A percentile compares a stretch with the other conserved stretches of the same genome.
Evolutionary conservation across 192 early-diverging fungal genomes (phyloP).

Genomic region (Dispira parvispora): DNA sequence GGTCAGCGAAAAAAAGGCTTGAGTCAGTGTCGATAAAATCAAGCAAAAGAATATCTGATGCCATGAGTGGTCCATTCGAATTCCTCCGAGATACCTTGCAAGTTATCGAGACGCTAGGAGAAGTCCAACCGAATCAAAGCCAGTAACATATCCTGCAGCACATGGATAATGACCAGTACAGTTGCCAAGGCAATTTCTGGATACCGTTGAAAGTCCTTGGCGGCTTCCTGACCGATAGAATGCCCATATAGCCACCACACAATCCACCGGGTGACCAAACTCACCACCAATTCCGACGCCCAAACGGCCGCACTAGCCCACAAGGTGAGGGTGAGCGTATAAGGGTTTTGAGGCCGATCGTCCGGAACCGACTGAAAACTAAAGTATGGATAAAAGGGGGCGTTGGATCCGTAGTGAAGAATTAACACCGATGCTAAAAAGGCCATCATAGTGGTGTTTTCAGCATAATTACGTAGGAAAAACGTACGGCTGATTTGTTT

Average conservation of each 20-base stretch:
- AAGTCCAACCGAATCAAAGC: slow-evolving; percentile 42
- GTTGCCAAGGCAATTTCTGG: slow-evolving; percentile 47
- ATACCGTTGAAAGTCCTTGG: slow-evolving; percentile 46
- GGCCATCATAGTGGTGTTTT: slow-evolving; percentile 62
- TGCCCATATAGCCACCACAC: slow-evolving; percentile 35
- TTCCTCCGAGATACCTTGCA: no score
- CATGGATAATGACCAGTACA: slow-evolving; percentile 51
- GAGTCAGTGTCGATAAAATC: no score
- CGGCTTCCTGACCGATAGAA: slow-evolving; percentile 42
- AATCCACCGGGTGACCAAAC: slow-evolving; percentile 42
- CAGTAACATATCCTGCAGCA: slow-evolving; percentile 53
- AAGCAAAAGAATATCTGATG: no score
- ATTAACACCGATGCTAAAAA: slow-evolving; percentile 53
- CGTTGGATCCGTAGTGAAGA: slow-evolving; percentile 53
- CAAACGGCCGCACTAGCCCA: slow-evolving; percentile 42
- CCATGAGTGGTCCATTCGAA: no score
- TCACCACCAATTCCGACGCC: slow-evolving; percentile 44
- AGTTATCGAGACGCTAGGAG: slow-evolving; percentile 9
- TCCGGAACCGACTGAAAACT: slow-evolving; percentile 27
- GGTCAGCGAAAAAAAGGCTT: no score
- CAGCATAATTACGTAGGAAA: slow-evolving; percentile 55
- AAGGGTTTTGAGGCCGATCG: slow-evolving; percentile 28
- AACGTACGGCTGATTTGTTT: slow-evolving; percentile 49
- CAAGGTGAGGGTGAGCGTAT: slow-evolving; percentile 38
- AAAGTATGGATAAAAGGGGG: slow-evolving; percentile 48